These are phyloP conservation scores for Crassisporium funariophilum DNA, from an alignment of 768 basidiomycete species.

Conservation along the genomic window DNA sequence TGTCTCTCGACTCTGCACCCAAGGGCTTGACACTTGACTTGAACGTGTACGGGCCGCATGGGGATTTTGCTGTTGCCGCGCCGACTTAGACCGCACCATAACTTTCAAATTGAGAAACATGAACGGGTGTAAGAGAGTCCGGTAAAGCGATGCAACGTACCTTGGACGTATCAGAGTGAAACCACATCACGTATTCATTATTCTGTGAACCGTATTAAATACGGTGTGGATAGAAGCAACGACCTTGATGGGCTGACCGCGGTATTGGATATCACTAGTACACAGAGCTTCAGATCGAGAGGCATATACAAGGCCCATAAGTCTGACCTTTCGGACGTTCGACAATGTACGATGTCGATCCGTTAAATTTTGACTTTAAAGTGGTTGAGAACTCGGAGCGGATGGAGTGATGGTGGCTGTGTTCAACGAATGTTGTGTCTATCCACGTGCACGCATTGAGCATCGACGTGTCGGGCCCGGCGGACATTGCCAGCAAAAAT, in stretches of 20 bases:
- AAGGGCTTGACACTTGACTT: conserved; percentile 57
- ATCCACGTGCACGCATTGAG: too few species aligned
- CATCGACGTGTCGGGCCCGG: too few species aligned
- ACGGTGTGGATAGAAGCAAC: background rate
- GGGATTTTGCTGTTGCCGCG: conserved; percentile 57
- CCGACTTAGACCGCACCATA: conserved; percentile 68
- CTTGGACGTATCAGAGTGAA: conserved; percentile 66
- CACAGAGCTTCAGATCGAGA: background rate
- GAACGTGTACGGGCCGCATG: conserved; percentile 64
- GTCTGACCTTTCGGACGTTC: conserved; percentile 61
- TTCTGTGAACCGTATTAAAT: conserved; percentile 35
- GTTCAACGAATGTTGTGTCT: too few species aligned
- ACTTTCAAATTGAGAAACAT: conserved; percentile 29
- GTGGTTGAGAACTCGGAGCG: too few species aligned
- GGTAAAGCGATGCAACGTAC: conserved; percentile 24
- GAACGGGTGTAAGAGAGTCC: background rate
- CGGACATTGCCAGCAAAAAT: too few species aligned
- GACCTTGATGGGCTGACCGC: conserved; percentile 35
- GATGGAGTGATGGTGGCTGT: too few species aligned
- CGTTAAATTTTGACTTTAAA: too few species aligned
- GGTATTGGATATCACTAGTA: conserved; percentile 54
- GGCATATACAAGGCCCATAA: background rate
- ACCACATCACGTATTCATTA: conserved; percentile 71
- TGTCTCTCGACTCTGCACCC: conserved; percentile 61
- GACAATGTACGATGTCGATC: conserved; percentile 58